Conservation (phyloP, 2,329 filamentous ascomycete species). For the Zymoseptoria tritici region DNA sequence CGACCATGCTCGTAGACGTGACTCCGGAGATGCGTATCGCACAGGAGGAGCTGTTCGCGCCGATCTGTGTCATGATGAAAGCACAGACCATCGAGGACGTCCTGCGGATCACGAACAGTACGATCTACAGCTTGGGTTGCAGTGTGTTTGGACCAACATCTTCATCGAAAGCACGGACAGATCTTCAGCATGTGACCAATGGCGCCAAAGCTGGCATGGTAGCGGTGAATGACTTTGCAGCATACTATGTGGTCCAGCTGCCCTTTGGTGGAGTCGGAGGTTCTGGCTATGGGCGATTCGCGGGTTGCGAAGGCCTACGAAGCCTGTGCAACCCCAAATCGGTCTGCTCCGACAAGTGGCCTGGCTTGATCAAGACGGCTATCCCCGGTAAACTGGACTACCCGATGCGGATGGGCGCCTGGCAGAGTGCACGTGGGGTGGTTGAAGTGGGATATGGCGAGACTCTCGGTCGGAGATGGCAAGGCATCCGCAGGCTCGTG, state of each 20-base stretch:
- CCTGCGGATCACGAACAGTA: conserved; percentile 72
- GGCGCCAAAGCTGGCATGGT: conserved; percentile 82
- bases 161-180: conserved; percentile 42
- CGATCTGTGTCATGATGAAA: conserved; percentile 78
- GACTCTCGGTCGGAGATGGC: conserved; percentile 29
- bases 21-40: conserved; percentile 79
- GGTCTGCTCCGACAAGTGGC: conserved; percentile 68
- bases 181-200: conserved; percentile 57
- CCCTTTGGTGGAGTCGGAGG: conserved; percentile 90
- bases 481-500: conserved; percentile 35
- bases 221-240: conserved; percentile 89
- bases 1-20: conserved; percentile 86
- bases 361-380: conserved; percentile 53
- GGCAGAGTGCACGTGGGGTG: conserved; percentile 39
- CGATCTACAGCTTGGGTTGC: conserved; percentile 77
- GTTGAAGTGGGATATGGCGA: conserved; percentile 45
- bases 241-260: conserved; percentile 86
- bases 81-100: conserved; percentile 59
- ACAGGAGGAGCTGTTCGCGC: conserved; percentile 85
- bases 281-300: conserved; percentile 86
- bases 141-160: conserved; percentile 67
- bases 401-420: conserved; percentile 51
- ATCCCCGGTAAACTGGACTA: conserved; percentile 79
- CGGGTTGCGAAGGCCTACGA: conserved; percentile 78
- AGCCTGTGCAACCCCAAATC: conserved; percentile 82